These are phyloP conservation scores for Neonectria ditissima DNA, from an alignment of 2,329 filamentous ascomycete genomes.

Conservation along the genomic window DNA sequence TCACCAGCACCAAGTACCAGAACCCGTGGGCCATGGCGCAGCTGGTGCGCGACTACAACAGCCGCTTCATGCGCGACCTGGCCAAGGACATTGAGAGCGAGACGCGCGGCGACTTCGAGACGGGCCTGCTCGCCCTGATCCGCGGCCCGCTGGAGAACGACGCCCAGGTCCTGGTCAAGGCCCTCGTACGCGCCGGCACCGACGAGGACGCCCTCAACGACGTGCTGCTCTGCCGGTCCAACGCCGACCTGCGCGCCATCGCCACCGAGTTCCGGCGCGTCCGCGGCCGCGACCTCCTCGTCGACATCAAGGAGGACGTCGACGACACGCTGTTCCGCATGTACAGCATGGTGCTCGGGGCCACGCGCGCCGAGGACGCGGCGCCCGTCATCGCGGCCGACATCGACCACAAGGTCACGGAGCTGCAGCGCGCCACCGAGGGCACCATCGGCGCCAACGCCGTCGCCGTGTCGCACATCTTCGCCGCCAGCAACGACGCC, in stretches of 20 bases:
- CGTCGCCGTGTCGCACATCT: conserved; percentile 49
- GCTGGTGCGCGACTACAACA: conserved; percentile 49
- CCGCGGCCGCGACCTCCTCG: conserved; percentile 45
- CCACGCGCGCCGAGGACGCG: conserved; percentile 44
- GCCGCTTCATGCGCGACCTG: conserved; percentile 49
- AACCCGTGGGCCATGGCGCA: conserved; percentile 50
- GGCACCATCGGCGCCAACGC: conserved; percentile 47
- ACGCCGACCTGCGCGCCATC: conserved; percentile 52
- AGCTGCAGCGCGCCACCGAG: conserved; percentile 50
- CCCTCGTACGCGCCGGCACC: conserved; percentile 47
- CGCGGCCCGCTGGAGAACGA: conserved; percentile 50
- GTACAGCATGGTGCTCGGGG: conserved; percentile 50
- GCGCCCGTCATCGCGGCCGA: conserved; percentile 43
- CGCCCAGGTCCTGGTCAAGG: conserved; percentile 45
- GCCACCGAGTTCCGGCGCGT: conserved; percentile 45
- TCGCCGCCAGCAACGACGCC: conserved; percentile 47
- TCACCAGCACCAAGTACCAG: conserved; percentile 47
- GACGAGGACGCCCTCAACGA: conserved; percentile 52
- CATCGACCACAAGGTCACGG: conserved; percentile 49
- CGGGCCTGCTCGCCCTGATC: conserved; percentile 46
- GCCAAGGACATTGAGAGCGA: conserved; percentile 51
- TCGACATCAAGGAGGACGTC: conserved; percentile 49
- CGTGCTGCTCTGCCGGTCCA: conserved; percentile 51
- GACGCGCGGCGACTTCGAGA: conserved; percentile 48
- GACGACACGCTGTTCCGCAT: conserved; percentile 47